phyloP scores from a whole-genome alignment of 2,329 filamentous ascomycete genomes.

The Rhynchosporium secalis region DNA sequence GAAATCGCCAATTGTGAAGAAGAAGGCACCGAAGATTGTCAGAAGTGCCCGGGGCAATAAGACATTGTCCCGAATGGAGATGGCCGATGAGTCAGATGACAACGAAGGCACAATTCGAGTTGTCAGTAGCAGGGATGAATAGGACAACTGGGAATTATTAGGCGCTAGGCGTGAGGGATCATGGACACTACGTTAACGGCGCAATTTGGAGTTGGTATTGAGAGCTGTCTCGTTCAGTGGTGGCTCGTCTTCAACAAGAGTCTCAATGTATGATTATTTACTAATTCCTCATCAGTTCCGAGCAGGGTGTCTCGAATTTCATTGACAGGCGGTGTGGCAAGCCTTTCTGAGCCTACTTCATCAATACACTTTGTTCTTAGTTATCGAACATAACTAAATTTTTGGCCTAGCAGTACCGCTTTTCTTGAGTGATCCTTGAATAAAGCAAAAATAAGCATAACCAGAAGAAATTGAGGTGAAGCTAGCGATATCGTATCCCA shows the following conservation, averaged over 20 bases:
- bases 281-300: slow-evolving; percentile 22
- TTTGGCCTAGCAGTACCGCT: neutral
- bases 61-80: slow-evolving; percentile 18
- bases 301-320: slow-evolving; percentile 18
- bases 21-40: slow-evolving; percentile 23
- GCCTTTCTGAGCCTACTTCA: neutral
- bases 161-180: neutral
- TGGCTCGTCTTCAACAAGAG: slow-evolving; percentile 35
- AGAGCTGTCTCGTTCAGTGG: slow-evolving; percentile 20
- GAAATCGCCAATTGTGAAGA: slow-evolving; percentile 21
- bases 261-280: slow-evolving; percentile 34
- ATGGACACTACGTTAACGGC: slow-evolving; percentile 13
- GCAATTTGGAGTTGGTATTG: slow-evolving; percentile 18
- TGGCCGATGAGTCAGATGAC: slow-evolving; percentile 3
- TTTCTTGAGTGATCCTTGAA: neutral
- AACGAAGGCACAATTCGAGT: slow-evolving; percentile 31
- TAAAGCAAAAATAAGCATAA: neutral
- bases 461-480: neutral
- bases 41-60: slow-evolving; percentile 23
- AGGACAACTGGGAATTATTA: slow-evolving; percentile 3
- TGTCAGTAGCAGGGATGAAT: slow-evolving; percentile 23
- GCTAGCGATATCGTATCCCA: neutral
- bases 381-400: neutral
- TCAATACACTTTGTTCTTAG: slow-evolving; percentile 4
- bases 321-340: slow-evolving; percentile 9